Evolutionary conservation across 2,329 filamentous ascomycete genomes (phyloP).

Genomic region (Epichloe festucae): DNA sequence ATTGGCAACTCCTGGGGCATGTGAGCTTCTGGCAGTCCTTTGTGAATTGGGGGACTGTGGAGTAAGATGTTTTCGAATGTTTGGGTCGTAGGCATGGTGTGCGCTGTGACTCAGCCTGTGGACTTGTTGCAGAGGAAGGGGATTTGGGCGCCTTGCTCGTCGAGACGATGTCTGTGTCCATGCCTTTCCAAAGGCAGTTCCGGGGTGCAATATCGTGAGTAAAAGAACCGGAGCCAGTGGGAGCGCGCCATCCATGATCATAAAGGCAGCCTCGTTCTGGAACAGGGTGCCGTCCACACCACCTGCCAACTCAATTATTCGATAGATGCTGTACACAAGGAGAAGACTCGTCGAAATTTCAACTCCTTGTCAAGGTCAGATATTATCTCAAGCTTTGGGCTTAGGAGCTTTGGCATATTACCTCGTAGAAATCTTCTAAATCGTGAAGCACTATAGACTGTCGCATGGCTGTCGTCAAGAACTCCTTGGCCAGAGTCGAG

Average conservation of each 20-base stretch:
- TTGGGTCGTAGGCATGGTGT: constrained; percentile 21
- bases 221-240: constrained; percentile 24
- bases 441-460: constrained; percentile 26
- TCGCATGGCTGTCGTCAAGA: constrained; percentile 25
- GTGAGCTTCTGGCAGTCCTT: constrained; percentile 8
- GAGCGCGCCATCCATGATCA: constrained; percentile 28
- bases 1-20: constrained; percentile 12
- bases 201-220: constrained; percentile 25
- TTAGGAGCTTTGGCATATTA: constrained; percentile 11
- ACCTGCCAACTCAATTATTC: constrained; percentile 25
- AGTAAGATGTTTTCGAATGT: constrained; percentile 19
- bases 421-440: constrained; percentile 33
- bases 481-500: constrained; percentile 24
- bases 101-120: constrained; percentile 10
- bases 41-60: constrained; percentile 11
- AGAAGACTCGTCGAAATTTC: constrained; percentile 25
- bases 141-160: constrained; percentile 10
- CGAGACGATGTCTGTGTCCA: constrained; percentile 28
- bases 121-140: constrained; percentile 8
- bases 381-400: not conserved
- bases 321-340: constrained; percentile 27
- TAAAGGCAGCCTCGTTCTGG: constrained; percentile 24
- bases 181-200: constrained; percentile 24
- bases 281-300: constrained; percentile 23
- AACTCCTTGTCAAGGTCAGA: constrained; percentile 16